phyloP scores from a whole-genome alignment of 345 rosid species.

The Dovyalis caffra region DNA sequence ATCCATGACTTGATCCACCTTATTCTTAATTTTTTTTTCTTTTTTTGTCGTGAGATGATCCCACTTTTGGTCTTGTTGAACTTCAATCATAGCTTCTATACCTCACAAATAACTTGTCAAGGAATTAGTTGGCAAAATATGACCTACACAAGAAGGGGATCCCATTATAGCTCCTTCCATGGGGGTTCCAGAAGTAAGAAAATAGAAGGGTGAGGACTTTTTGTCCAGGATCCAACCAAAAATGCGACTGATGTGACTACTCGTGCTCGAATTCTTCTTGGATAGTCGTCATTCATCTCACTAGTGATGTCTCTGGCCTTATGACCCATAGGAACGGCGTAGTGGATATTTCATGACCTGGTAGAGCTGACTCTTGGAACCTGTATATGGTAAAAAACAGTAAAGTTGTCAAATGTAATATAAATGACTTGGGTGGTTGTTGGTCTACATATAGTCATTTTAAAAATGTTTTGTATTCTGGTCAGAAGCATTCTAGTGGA shows the following conservation, averaged over 20 bases:
- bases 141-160: background rate
- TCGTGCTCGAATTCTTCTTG: background rate
- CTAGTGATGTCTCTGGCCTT: background rate
- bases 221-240: background rate
- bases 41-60: background rate
- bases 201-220: too few species aligned
- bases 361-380: background rate
- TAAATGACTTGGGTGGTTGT: constrained; percentile 10
- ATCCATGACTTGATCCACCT: background rate
- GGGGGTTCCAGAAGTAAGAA: background rate
- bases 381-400: background rate
- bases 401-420: background rate
- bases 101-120: background rate
- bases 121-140: background rate
- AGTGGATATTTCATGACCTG: background rate
- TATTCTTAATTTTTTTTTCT: too few species aligned
- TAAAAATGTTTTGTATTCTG: constrained; percentile 1
- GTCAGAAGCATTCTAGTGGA: background rate
- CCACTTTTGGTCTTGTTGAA: background rate
- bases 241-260: background rate
- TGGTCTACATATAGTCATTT: constrained; percentile 21
- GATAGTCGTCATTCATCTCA: background rate
- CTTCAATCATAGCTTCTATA: background rate
- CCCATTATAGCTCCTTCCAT: background rate
- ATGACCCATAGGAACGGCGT: background rate